Percentiles rank a stretch among this genome's conserved stretches.
phyloP scores from a whole-genome alignment of 2,329 filamentous ascomycete species.

The Thelonectria discophora region DNA sequence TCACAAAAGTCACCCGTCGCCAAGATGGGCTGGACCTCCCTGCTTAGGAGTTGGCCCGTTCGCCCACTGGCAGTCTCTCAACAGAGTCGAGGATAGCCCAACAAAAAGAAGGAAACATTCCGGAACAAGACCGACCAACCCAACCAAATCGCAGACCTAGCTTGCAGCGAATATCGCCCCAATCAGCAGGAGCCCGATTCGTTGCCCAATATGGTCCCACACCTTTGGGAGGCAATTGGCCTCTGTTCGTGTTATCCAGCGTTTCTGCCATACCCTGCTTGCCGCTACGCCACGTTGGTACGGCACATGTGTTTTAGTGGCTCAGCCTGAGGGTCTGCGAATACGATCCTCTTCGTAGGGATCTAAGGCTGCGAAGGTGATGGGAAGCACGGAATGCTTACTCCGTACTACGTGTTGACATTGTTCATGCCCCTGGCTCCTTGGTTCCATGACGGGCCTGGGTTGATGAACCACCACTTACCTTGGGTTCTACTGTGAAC shows the following conservation, averaged over 20 bases:
- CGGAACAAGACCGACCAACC: constrained; percentile 3
- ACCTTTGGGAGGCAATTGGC: constrained; percentile 30
- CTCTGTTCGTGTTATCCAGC: constrained; percentile 14
- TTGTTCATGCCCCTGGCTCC: too few relatives aligned
- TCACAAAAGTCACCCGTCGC: too few relatives aligned
- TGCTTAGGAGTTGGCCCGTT: neutral
- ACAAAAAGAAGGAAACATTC: constrained; percentile 14
- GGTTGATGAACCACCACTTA: too few relatives aligned
- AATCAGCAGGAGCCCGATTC: constrained; percentile 9
- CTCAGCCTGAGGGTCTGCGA: constrained; percentile 12
- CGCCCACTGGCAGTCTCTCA: constrained; percentile 3
- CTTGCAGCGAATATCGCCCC: neutral
- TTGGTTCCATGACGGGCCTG: too few relatives aligned
- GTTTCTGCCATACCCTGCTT: constrained; percentile 38
- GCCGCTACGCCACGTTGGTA: constrained; percentile 42
- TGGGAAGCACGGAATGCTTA: too few relatives aligned
- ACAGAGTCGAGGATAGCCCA: neutral
- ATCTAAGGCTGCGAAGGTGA: too few relatives aligned
- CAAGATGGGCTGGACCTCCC: neutral
- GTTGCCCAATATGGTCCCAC: constrained; percentile 6
- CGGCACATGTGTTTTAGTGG: constrained; percentile 41
- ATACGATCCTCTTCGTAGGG: neutral
- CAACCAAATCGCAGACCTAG: neutral
- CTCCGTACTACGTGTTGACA: too few relatives aligned
- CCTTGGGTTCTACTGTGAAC: too few relatives aligned